Evolutionary conservation across 352 stramenopile species (phyloP), one percentile per base, ranked within the genome.

Genomic region (Phytophthora lateralis): DNA sequence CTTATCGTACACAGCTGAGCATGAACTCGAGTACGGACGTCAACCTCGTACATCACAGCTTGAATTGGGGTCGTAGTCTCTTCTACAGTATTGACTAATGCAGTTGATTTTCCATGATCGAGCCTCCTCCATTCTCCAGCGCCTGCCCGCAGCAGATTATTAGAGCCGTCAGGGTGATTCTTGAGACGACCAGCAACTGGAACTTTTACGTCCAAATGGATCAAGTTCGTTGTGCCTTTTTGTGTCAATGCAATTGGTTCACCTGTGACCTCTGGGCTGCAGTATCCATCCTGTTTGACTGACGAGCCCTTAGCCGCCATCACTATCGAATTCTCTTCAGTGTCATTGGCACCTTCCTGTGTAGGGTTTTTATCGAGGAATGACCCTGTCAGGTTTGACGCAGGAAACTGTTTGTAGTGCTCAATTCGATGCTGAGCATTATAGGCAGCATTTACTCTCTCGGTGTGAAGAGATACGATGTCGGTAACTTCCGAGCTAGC

Each of bases 351-450:
- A 21, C 38, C 12, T 12, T 38, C 9, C 8, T 8, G 15, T 17
- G 5, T 20, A 17, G 21, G 21, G 1, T 45, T 70, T 34, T 47
- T 58, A n/a, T 75, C 71, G 14, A 69, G 66, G 30, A 88, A 88
- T 7, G 78, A 88, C 0, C 76, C 78, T 3, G 64, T 5, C 20
- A 80, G 55, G 21, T 52, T 71, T 48, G 68, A 59, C 20, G 46
- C 49, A 17, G 48, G 47, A 2, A 73, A 26, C 10, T 59, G 55
- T 6, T 46, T 41, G 38, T 88, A 88, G 55, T 75, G 76, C 52
- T 88, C 78, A n/a, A 69, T 44, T 17, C 48, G 42, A 45, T 84
- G 73, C 6, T 70, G 50, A 32, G 41, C 24, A 17, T 52, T 43
- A 41, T 83, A 88, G 5, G 24, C 41, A 17, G 21, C 14, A 29